These are phyloP conservation scores for Rubus parviflorus DNA, from an alignment of 306 rosid species.

Conservation along the genomic window DNA sequence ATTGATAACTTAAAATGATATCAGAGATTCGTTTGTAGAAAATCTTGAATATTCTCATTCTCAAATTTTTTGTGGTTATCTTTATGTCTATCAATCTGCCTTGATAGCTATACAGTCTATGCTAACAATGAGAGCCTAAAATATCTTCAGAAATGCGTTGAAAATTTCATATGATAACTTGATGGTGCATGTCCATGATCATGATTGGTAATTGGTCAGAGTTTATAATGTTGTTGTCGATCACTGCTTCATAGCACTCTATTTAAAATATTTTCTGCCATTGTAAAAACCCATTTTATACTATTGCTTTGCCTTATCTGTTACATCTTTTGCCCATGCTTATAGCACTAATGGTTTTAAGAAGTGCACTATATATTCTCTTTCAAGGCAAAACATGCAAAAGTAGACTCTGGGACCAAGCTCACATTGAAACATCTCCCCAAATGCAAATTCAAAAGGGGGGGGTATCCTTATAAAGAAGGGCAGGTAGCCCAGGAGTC, in stretches of 20 bases:
- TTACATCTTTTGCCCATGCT: slow-evolving; percentile 10
- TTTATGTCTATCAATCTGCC: neutral
- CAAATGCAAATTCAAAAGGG: neutral
- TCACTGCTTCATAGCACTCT: neutral
- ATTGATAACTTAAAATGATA: too few species aligned
- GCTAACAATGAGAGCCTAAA: neutral
- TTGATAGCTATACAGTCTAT: neutral
- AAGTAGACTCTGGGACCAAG: slow-evolving; percentile 11
- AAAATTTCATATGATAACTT: neutral
- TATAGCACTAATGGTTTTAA: slow-evolving; percentile 1
- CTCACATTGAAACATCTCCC: slow-evolving; percentile 14
- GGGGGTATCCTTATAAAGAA: slow-evolving; percentile 4
- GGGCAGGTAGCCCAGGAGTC: slow-evolving; percentile 17
- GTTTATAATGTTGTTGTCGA: neutral
- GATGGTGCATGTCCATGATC: slow-evolving; percentile 9
- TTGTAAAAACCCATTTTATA: neutral
- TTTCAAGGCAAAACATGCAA: slow-evolving; percentile 1
- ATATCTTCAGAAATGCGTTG: neutral
- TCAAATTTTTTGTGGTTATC: too few species aligned
- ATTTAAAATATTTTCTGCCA: neutral
- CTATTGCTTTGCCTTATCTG: neutral
- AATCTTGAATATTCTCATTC: too few species aligned
- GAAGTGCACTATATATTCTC: slow-evolving; percentile 10
- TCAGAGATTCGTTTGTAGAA: too few species aligned
- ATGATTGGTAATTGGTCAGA: slow-evolving; percentile 10